phyloP scores from a whole-genome alignment of 2,329 filamentous ascomycete species.

The Cryphonectria radicalis region DNA sequence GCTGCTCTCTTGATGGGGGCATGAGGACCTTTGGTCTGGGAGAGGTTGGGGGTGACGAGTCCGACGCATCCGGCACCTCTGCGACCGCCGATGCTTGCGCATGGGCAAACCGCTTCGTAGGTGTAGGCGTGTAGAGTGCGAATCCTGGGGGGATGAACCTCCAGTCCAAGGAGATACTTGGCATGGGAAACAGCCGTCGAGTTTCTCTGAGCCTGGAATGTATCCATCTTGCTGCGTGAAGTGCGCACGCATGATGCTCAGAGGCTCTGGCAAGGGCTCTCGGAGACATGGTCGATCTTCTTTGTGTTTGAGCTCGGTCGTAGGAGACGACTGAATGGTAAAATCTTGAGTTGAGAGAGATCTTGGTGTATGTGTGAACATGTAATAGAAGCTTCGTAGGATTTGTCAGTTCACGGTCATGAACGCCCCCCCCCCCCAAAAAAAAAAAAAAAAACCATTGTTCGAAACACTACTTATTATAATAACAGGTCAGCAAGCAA shows the following conservation, averaged over 20 bases:
- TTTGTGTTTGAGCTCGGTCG: background rate
- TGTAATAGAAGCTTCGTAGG: background rate
- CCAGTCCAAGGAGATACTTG: background rate
- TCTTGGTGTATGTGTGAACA: background rate
- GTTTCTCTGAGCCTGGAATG: background rate
- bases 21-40: constrained; percentile 9
- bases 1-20: constrained; percentile 22
- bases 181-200: background rate
- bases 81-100: background rate
- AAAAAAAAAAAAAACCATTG: background rate
- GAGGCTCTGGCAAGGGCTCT: background rate
- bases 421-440: too few relatives aligned
- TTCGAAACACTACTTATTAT: background rate
- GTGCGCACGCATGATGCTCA: background rate
- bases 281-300: background rate
- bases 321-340: background rate
- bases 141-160: background rate
- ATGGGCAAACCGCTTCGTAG: background rate
- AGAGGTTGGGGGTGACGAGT: background rate
- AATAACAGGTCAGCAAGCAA: background rate
- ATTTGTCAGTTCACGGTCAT: background rate
- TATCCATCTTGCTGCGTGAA: background rate
- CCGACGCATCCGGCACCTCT: background rate
- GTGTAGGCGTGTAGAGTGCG: background rate
- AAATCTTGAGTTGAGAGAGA: background rate